These are phyloP conservation scores for Malassezia japonica DNA, from an alignment of 1,284 basidiomycete species.

Conservation along the genomic window DNA sequence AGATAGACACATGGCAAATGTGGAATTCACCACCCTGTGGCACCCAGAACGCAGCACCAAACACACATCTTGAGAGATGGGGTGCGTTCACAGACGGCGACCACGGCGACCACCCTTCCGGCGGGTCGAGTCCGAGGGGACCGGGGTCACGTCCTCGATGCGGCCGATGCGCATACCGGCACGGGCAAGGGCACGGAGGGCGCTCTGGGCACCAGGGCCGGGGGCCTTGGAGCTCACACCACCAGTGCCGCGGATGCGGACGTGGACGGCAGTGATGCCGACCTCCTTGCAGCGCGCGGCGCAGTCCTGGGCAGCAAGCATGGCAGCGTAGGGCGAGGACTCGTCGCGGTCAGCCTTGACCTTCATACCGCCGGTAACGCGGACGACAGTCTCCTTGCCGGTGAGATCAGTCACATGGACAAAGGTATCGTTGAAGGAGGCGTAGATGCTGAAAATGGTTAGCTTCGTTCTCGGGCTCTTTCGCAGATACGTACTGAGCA, in stretches of 20 bases:
- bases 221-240: constrained; percentile 98
- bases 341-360: constrained; percentile 99
- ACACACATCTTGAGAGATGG: neutral
- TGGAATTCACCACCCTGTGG: neutral
- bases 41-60: neutral
- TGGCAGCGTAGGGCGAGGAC: constrained; percentile 97
- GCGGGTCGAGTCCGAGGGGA: constrained; percentile 92
- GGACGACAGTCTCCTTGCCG: constrained; percentile 96
- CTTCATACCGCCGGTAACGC: constrained; percentile 98
- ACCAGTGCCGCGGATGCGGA: constrained; percentile 96
- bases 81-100: constrained; percentile 67
- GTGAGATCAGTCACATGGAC: constrained; percentile 98
- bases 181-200: constrained; percentile 94
- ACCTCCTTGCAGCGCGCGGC: constrained; percentile 95
- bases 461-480: constrained; percentile 13
- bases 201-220: constrained; percentile 94
- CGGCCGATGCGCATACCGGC: constrained; percentile 96
- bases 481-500: constrained; percentile 36
- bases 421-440: constrained; percentile 92
- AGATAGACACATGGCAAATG: neutral
- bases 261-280: constrained; percentile 91
- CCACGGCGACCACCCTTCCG: constrained; percentile 99
- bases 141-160: constrained; percentile 84
- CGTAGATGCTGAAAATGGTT: constrained; percentile 38
- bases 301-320: constrained; percentile 97